Evolutionary conservation across 2,329 filamentous ascomycete species (phyloP).

Genomic region (Lachnellula willkommii): DNA sequence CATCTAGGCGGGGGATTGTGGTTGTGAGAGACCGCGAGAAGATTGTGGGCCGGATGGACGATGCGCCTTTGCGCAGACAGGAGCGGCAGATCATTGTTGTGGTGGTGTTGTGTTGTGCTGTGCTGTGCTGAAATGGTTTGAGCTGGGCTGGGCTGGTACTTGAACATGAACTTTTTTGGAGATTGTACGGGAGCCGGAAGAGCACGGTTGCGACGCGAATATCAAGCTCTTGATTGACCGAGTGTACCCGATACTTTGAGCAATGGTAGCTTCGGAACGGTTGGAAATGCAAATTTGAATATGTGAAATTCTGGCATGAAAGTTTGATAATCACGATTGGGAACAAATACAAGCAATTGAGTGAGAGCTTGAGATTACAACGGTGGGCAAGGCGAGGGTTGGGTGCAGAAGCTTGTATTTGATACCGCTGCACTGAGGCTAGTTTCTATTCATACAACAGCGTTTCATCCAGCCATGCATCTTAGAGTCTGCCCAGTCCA

Average conservation of each 20-base stretch:
- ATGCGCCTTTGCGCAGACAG: conserved; percentile 44
- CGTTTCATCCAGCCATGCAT: background rate
- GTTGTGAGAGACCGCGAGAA: conserved; percentile 4
- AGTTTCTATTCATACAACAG: background rate
- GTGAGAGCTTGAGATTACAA: too few species aligned
- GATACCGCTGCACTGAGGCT: background rate
- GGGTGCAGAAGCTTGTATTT: background rate
- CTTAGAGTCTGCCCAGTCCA: background rate
- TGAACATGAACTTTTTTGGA: conserved; percentile 26
- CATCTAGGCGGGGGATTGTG: conserved; percentile 22
- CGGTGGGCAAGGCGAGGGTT: background rate
- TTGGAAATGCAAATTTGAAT: background rate
- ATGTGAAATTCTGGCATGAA: background rate
- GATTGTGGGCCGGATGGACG: conserved; percentile 7
- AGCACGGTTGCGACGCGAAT: conserved; percentile 14
- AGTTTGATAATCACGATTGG: too few species aligned
- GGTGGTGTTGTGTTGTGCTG: conserved; percentile 12
- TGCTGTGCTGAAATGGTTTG: background rate
- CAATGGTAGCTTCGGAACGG: too few species aligned
- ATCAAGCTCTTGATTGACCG: conserved; percentile 14
- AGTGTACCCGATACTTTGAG: background rate
- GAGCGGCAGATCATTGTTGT: conserved; percentile 33
- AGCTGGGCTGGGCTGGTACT: conserved; percentile 16
- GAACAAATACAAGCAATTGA: too few species aligned
- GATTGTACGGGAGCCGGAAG: conserved; percentile 18